Percentiles rank a stretch among this genome's conserved stretches.
These are phyloP conservation scores for Yamadazyma diddensiae DNA, from an alignment of 1,139 yeast genomes.

Conservation along the genomic window DNA sequence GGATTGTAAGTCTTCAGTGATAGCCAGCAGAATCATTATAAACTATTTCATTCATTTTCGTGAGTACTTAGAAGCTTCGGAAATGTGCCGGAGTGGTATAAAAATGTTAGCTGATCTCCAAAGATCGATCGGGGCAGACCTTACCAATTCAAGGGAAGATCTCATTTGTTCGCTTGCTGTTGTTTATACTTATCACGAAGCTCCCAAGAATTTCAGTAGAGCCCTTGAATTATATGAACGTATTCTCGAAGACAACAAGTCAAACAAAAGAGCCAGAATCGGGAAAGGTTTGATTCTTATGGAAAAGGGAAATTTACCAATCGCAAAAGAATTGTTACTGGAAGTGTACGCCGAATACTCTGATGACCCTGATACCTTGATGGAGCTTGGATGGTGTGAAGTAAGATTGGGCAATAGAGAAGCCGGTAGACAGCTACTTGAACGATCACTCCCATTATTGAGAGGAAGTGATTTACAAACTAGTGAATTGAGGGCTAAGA, in stretches of 20 bases:
- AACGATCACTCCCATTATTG: slow-evolving; percentile 38
- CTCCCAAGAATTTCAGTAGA: slow-evolving; percentile 79
- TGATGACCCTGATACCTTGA: slow-evolving; percentile 55
- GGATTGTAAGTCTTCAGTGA: slow-evolving; percentile 45
- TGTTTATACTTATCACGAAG: slow-evolving; percentile 78
- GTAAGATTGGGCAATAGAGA: slow-evolving; percentile 50
- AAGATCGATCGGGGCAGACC: slow-evolving; percentile 43
- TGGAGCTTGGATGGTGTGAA: slow-evolving; percentile 80
- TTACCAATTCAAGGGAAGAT: slow-evolving; percentile 55
- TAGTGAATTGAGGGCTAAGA: slow-evolving; percentile 55
- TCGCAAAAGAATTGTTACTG: slow-evolving; percentile 52
- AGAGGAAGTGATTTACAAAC: slow-evolving; percentile 52
- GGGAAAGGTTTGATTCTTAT: slow-evolving; percentile 80
- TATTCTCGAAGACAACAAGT: slow-evolving; percentile 45
- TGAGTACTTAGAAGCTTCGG: slow-evolving; percentile 65
- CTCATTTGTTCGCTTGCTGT: slow-evolving; percentile 68
- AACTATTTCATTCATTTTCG: slow-evolving; percentile 57
- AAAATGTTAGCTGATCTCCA: slow-evolving; percentile 49
- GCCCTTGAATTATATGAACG: slow-evolving; percentile 73
- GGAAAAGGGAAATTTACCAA: slow-evolving; percentile 56
- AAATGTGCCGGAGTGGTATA: slow-evolving; percentile 61
- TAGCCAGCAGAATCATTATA: slow-evolving; percentile 66
- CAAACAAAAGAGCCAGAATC: slow-evolving; percentile 59
- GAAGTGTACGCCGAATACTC: slow-evolving; percentile 52
- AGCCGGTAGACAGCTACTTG: slow-evolving; percentile 54